Base-by-base conservation (phyloP, 331 rosid genomes). In the Quercus lobata region DNA sequence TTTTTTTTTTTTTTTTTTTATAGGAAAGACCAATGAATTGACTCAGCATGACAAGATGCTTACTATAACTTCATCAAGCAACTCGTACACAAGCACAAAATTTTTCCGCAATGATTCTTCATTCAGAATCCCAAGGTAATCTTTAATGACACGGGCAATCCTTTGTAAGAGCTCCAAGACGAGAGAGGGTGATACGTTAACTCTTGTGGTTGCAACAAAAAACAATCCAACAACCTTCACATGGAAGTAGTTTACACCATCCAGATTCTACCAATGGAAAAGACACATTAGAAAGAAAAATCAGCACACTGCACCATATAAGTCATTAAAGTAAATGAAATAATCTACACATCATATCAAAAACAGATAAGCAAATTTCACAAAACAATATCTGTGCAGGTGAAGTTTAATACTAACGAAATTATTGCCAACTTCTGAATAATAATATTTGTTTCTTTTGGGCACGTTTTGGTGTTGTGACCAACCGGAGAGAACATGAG, bases 21-120 rank as follows among this genome's bases (percentile, higher is more conserved):
- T 37, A 37, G 44, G 44, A 37, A 56, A 76, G 63, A 68, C 77
- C 76, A 70, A 72, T 83, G 52, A 70, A 66, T 12, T 34, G 4
- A 57, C 70, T n/a, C 24, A 19, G 46, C 12, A 76, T 5, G 77
- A 81, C 62, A 76, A 78, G 62, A 80, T 46, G 73, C 97, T 89
- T 77, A 93, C 98, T 22, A 93, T 93, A 86, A 87, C 93, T 93
- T 93, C 98, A 78, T 93, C 98, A 5, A 93, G 98, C 86, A 93
- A 83, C 88, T 93, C 98, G 10, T 93, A 93, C 80, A 93, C 97
- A 69, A 90, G 95, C 72, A 93, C 95, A 84, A 93, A 91, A 82
- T 93, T 93, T 76, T 88, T 93, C 65, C 97, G 79, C 70, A 93
- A 55, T 11, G 97, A 91, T 72, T 93, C 98, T 88, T 93, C 97